Conservation (phyloP, 768 basidiomycete genomes). For the Serpula lacrymans region DNA sequence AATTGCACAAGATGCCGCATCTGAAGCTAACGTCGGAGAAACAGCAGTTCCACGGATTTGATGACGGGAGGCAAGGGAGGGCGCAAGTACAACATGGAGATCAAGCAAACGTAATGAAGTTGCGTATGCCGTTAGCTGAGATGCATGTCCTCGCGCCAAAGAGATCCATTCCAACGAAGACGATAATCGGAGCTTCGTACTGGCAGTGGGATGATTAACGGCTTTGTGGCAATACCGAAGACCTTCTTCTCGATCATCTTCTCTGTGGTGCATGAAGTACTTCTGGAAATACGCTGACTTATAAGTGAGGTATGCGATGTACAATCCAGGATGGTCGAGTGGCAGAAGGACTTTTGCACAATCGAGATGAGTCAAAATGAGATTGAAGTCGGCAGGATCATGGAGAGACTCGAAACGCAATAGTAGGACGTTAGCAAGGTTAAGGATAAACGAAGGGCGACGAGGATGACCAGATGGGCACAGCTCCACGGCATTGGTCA, state of each 20-base stretch:
- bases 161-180: neutral
- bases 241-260: neutral
- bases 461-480: slow-evolving; percentile 11
- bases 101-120: slow-evolving; percentile 17
- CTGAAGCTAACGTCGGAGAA: slow-evolving; percentile 15
- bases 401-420: slow-evolving; percentile 4
- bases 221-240: neutral
- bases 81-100: slow-evolving; percentile 14
- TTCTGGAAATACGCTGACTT: neutral
- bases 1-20: slow-evolving; percentile 26
- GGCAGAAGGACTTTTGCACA: slow-evolving; percentile 7
- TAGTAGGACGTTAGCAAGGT: slow-evolving; percentile 15
- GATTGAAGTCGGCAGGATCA: slow-evolving; percentile 14
- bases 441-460: slow-evolving; percentile 7
- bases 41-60: slow-evolving; percentile 9
- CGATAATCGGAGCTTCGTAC: neutral
- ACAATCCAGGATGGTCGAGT: slow-evolving; percentile 3
- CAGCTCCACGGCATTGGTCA: slow-evolving; percentile 3
- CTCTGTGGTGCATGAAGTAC: neutral
- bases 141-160: slow-evolving; percentile 8
- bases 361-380: slow-evolving; percentile 13
- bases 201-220: neutral
- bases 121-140: slow-evolving; percentile 13
- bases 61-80: slow-evolving; percentile 11
- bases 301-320: neutral